Evolutionary conservation across 768 basidiomycete genomes (phyloP).

Genomic region (Mycena metata): DNA sequence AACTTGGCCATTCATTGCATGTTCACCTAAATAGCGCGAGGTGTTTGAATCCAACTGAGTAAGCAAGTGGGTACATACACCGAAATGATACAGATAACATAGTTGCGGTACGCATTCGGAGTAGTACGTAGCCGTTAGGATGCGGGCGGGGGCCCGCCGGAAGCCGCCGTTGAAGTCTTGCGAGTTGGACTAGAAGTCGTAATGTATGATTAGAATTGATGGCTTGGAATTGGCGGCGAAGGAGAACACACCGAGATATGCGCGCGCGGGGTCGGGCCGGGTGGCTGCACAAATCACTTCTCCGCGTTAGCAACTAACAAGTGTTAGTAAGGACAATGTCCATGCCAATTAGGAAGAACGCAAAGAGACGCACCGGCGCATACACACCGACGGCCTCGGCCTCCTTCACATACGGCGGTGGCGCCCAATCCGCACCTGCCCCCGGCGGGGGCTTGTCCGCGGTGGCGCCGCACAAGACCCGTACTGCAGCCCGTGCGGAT

Average conservation of each 20-base stretch:
- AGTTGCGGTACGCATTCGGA: no score
- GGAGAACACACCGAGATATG: slow-evolving; percentile 27
- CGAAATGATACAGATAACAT: no score
- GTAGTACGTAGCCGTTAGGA: no score
- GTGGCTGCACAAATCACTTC: slow-evolving; percentile 19
- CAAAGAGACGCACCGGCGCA: slow-evolving; percentile 31
- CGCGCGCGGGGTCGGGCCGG: slow-evolving; percentile 26
- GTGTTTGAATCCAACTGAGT: no score
- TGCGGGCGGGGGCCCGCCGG: slow-evolving; percentile 50
- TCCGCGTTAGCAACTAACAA: no score
- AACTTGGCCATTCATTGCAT: no score
- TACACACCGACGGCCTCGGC: background rate
- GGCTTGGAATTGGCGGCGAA: no score
- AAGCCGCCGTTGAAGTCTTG: slow-evolving; percentile 47
- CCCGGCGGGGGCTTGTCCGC: background rate
- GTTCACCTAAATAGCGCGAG: no score
- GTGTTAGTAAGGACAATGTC: no score
- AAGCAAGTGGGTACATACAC: no score
- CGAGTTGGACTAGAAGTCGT: slow-evolving; percentile 11
- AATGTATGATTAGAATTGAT: no score
- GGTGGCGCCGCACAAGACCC: background rate
- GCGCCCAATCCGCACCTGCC: slow-evolving; percentile 34
- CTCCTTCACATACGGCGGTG: slow-evolving; percentile 38
- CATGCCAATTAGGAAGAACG: no score
- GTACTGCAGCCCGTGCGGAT: slow-evolving; percentile 31